Evolutionary conservation across 352 stramenopile genomes (phyloP).

Genomic region (Nannochloropsis limnetica): DNA sequence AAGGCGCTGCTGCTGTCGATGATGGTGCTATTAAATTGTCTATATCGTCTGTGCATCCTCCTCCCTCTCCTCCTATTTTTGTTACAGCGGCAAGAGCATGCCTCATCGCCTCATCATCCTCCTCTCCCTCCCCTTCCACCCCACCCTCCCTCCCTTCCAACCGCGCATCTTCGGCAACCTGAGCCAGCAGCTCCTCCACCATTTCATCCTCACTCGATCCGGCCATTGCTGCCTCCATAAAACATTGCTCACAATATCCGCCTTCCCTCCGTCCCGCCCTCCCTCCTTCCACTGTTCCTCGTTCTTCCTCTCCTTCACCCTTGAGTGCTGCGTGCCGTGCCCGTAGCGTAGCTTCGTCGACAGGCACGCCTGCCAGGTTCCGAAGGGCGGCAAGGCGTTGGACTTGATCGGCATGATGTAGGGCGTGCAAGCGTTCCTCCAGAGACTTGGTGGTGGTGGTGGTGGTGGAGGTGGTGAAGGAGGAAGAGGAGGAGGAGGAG

Average conservation of each 20-base stretch:
- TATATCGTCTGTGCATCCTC: not conserved
- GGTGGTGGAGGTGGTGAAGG: not conserved
- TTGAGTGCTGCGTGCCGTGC: not conserved
- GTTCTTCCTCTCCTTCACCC: not conserved
- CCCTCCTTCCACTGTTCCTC: not conserved
- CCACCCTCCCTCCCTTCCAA: conserved; percentile 22
- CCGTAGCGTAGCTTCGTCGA: not conserved
- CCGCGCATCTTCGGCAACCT: not conserved
- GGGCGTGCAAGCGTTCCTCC: not conserved
- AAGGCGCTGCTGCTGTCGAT: not conserved
- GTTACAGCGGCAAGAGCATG: not conserved
- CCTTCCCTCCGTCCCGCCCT: not conserved
- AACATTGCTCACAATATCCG: not conserved
- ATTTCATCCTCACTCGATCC: not conserved
- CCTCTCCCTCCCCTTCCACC: not conserved
- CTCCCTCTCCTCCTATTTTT: not conserved
- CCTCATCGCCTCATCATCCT: not conserved
- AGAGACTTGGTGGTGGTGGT: not conserved
- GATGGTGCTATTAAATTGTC: not conserved
- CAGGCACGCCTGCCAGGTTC: not conserved
- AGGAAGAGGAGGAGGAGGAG: not conserved
- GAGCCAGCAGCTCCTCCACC: not conserved
- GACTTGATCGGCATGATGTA: not conserved
- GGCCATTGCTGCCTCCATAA: not conserved
- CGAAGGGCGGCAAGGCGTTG: not conserved